Percentiles rank a stretch among this genome's conserved stretches.
Evolutionary conservation across 1,139 yeast genomes (phyloP).

Genomic region (Sugiyamaella paludigena): DNA sequence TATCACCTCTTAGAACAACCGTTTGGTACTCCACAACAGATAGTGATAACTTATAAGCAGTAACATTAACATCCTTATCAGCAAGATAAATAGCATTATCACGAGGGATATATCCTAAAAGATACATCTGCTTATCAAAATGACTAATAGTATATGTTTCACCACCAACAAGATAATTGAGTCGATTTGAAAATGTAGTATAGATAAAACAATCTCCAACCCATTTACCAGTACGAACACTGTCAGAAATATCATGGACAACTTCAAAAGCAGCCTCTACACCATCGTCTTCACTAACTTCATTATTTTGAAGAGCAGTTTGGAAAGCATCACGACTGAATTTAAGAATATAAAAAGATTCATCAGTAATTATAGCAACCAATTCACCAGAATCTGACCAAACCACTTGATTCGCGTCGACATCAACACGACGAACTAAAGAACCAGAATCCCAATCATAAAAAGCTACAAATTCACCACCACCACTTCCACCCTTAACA

Average conservation of each 20-base stretch:
- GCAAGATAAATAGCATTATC: conserved; percentile 87
- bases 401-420: conserved; percentile 64
- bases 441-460: conserved; percentile 92
- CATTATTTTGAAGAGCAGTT: conserved; percentile 57
- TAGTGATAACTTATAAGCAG: conserved; percentile 77
- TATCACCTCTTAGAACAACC: conserved; percentile 88
- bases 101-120: conserved; percentile 85
- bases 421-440: conserved; percentile 79
- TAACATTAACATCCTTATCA: conserved; percentile 83
- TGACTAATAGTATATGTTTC: conserved; percentile 90
- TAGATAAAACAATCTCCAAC: conserved; percentile 95
- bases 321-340: conserved; percentile 67
- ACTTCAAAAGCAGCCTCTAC: conserved; percentile 85
- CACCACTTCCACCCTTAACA: conserved; percentile 46
- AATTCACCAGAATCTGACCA: conserved; percentile 96
- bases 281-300: conserved; percentile 71
- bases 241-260: conserved; percentile 69
- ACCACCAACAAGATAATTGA: conserved; percentile 94
- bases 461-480: conserved; percentile 47
- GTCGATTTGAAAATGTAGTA: conserved; percentile 80
- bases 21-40: conserved; percentile 94
- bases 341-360: conserved; percentile 76
- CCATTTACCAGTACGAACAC: conserved; percentile 87
- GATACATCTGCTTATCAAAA: conserved; percentile 82
- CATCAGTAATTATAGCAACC: conserved; percentile 71